Evolutionary conservation across 2,329 filamentous ascomycete genomes (phyloP), one percentile per base, ranked within the genome.

Genomic region (Penicillium sp.): DNA sequence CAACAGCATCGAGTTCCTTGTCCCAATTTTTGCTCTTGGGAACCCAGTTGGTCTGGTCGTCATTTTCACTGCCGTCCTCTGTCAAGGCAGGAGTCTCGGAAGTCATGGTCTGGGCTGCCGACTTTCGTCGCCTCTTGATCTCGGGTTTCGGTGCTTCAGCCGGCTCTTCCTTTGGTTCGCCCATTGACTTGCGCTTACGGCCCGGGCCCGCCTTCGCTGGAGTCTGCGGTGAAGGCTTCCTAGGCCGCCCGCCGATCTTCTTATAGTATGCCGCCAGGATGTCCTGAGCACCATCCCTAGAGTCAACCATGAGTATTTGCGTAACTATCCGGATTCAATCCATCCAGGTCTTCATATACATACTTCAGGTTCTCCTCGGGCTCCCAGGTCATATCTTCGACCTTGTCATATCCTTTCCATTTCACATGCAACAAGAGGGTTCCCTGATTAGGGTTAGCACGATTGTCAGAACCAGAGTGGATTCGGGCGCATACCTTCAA

Each of bases 331-430:
- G 37, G 9, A 5, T 26, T 19, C 8, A 13, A 22, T 46, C 16
- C 19, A 46, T 29, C 4, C 10, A 42, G 16, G 21, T 13, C 43
- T 44, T 26, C 11, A 27, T 42, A 14, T 26, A 57, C 75, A 55
- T 71, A 79, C 72, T 77, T 48, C 4, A 79, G 65, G 47, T 78
- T 76, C 7, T 75, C 72, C 63, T 81, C 78, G 1, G 78, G 77
- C 56, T 81, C 79, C 65, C 74, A 66, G 2, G 79, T 81, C 52
- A 73, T 69, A 47, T 81, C 78, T n/a, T 66, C 61, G 2, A 72
- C 70, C 6, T 76, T 65, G 2, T 76, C 71, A 52, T 79, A 81
- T 5, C 76, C 78, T 59, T 76, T 75, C 79, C 79, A 81, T 63
- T 81, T 81, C 29, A 81, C 77, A 8, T 71, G 61, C 21, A 79